These are phyloP conservation scores for Hypoxylon rickii DNA, from an alignment of 495 filamentous ascomycete genomes.

Conservation along the genomic window DNA sequence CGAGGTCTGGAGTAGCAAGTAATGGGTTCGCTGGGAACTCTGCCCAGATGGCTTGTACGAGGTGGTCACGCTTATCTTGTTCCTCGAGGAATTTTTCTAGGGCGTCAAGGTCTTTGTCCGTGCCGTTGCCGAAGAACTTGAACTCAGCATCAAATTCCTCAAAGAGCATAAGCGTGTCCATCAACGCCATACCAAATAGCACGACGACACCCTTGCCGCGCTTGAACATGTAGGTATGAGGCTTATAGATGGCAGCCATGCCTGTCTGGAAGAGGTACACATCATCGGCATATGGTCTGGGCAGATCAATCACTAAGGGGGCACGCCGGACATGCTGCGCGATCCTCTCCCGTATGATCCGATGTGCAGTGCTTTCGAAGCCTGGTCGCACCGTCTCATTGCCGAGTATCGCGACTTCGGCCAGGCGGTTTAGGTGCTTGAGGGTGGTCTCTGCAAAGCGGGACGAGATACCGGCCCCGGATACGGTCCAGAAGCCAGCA, in stretches of 20 bases:
- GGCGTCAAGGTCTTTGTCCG: background rate
- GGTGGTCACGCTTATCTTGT: background rate
- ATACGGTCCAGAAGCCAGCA: background rate
- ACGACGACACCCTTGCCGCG: slow-evolving; percentile 29
- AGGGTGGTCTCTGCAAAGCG: slow-evolving; percentile 7
- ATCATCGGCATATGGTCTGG: slow-evolving; percentile 35
- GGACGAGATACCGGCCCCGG: background rate
- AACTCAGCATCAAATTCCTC: background rate
- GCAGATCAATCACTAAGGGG: slow-evolving; percentile 15
- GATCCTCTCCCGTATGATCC: slow-evolving; percentile 39
- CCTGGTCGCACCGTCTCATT: background rate
- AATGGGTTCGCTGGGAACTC: background rate
- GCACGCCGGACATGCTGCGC: slow-evolving; percentile 38
- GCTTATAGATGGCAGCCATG: slow-evolving; percentile 48
- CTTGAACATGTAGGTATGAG: slow-evolving; percentile 25
- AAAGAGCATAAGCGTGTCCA: background rate
- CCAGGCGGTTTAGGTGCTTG: slow-evolving; percentile 2
- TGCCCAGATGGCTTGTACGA: background rate
- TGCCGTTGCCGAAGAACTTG: background rate
- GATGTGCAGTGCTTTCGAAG: slow-evolving; percentile 26
- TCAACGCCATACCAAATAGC: slow-evolving; percentile 44
- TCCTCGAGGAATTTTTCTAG: background rate
- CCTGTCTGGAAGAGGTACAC: slow-evolving; percentile 53
- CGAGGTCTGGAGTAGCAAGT: background rate
- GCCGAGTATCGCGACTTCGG: slow-evolving; percentile 4